A percentile compares a stretch with the other conserved stretches of the same genome.
Conservation (phyloP, 164 flowering plant species). For the Magnolia sinica region DNA sequence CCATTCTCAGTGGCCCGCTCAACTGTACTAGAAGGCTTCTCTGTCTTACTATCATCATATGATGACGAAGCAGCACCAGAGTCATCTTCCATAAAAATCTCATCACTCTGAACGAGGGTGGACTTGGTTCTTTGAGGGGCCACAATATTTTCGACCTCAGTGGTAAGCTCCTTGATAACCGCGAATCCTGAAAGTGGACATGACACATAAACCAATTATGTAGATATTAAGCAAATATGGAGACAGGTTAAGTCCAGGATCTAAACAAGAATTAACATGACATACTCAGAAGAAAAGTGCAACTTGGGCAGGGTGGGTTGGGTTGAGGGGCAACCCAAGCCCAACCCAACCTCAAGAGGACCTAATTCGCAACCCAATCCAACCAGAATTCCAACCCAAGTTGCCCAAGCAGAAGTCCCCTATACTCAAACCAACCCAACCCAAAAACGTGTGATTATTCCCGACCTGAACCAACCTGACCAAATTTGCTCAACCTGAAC, state of each 20-base stretch:
- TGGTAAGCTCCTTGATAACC: constrained; percentile 83
- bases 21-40: constrained; percentile 32
- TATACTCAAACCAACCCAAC: too few relatives aligned
- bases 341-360: too few relatives aligned
- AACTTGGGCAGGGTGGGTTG: too few relatives aligned
- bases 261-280: not conserved
- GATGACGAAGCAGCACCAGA: constrained; percentile 27
- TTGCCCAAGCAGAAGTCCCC: too few relatives aligned
- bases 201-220: not conserved
- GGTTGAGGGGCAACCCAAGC: too few relatives aligned
- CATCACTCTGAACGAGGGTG: constrained; percentile 26
- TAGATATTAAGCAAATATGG: not conserved
- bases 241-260: not conserved
- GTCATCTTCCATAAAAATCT: constrained; percentile 26
- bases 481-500: too few relatives aligned
- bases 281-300: too few relatives aligned
- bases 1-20: constrained; percentile 41
- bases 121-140: constrained; percentile 71
- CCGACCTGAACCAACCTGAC: too few relatives aligned
- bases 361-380: too few relatives aligned
- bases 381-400: too few relatives aligned
- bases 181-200: constrained; percentile 55
- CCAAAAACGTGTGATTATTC: too few relatives aligned
- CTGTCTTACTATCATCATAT: constrained; percentile 39
- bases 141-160: constrained; percentile 73